phyloP scores from a whole-genome alignment of 805 yeast species.

The Nakazawaea populi region DNA sequence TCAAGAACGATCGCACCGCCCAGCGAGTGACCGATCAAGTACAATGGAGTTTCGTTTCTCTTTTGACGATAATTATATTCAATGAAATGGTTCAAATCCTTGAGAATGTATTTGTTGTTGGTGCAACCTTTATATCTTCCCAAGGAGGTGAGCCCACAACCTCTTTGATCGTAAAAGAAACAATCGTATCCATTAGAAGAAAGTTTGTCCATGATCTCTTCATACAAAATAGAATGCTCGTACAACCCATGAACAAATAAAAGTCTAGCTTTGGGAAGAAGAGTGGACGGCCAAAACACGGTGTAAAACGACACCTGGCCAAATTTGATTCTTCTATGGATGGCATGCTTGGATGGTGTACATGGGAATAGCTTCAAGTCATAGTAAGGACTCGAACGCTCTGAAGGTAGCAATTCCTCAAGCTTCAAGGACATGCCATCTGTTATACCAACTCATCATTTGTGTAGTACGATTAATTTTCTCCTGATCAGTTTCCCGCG shows the following conservation, averaged over 20 bases:
- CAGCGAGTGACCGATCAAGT: conserved; percentile 69
- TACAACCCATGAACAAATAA: conserved; percentile 68
- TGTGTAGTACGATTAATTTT: no score
- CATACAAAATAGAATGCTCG: conserved; percentile 49
- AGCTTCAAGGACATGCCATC: background rate
- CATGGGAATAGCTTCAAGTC: conserved; percentile 7
- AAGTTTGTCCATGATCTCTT: conserved; percentile 47
- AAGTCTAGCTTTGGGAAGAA: conserved; percentile 42
- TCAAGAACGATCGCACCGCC: conserved; percentile 71
- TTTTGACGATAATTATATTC: conserved; percentile 33
- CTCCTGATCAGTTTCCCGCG: no score
- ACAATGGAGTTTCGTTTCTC: conserved; percentile 29
- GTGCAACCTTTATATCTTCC: conserved; percentile 50
- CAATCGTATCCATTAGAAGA: conserved; percentile 52
- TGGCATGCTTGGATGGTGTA: background rate
- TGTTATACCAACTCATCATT: no score
- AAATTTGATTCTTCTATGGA: conserved; percentile 1
- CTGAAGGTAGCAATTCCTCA: background rate
- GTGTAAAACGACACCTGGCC: conserved; percentile 8
- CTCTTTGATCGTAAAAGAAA: conserved; percentile 70
- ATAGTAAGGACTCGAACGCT: conserved; percentile 2
- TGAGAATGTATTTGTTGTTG: conserved; percentile 46
- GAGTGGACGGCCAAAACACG: conserved; percentile 2
- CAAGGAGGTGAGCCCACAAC: conserved; percentile 61
- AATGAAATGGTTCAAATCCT: conserved; percentile 56